Evolutionary conservation across 2,329 filamentous ascomycete species (phyloP), one percentile per base, ranked within the genome.

Genomic region (Blastomyces silverae): DNA sequence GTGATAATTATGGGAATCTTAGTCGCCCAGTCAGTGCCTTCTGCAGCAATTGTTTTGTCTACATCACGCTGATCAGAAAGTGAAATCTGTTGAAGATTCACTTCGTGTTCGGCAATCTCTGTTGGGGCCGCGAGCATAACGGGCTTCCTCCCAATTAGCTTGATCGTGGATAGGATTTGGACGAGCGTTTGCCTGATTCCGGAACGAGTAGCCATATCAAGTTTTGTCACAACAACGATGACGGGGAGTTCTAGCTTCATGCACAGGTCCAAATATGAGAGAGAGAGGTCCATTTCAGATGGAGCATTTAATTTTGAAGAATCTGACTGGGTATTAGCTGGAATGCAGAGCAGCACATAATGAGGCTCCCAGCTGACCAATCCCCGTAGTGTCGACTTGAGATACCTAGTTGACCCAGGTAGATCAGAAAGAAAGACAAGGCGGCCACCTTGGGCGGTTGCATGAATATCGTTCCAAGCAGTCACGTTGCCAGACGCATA

Each of bases 331-430:
- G 89, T 89, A 71, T 94, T 89, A 46, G 91, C 91, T 58, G 91
- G 87, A 67, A 97, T 86, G 70, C 95, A 97, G 1, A 97, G 82
- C 28, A 96, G 76, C 0, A 90, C 92, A 88, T 94, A 99, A 74
- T 97, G 92, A 10, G 94, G 94, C 48, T 90, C 90, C 92, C 94
- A 97, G 57, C 92, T 94, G 68, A 99, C 84, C n/a, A 99, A 81
- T 0, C 92, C 92, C 66, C 93, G 86, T 63, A 97, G 81, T 2
- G 91, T 93, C 6, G 93, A 97, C 64, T 94, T 87, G 59, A 92
- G 85, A 76, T 94, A 99, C 56, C 92, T 87, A 48, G 92, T 89
- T 68, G 96, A 90, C 0, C 94, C 94, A 20, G 93, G 93, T 57
- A 93, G 95, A 76, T 99, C 94, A 0, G 92, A 91, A 7, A 97